phyloP scores from a whole-genome alignment of 1,139 yeast species.

The Eremothecium sinecaudum region DNA sequence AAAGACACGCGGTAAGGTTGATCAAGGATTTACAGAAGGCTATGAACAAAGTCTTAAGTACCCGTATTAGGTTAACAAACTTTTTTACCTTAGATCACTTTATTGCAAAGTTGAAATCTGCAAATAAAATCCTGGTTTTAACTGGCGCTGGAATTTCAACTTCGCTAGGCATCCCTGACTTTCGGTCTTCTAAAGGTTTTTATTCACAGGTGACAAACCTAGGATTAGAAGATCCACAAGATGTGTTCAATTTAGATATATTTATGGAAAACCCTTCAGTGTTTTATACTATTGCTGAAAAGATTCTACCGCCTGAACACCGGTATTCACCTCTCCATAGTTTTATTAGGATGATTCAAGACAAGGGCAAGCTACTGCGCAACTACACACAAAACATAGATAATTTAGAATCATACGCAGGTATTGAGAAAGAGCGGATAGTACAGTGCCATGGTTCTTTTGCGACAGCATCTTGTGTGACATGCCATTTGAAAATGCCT shows the following conservation, averaged over 20 bases:
- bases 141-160: constrained; percentile 98
- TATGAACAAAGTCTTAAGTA: constrained; percentile 47
- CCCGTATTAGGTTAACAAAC: constrained; percentile 44
- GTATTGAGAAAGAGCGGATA: constrained; percentile 56
- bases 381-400: constrained; percentile 95
- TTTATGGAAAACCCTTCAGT: constrained; percentile 73
- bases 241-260: constrained; percentile 71
- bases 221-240: constrained; percentile 87
- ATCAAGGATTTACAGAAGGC: constrained; percentile 49
- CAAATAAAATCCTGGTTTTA: constrained; percentile 61
- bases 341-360: constrained; percentile 66
- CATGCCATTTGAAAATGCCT: constrained; percentile 59
- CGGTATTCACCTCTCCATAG: constrained; percentile 80
- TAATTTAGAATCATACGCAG: constrained; percentile 79
- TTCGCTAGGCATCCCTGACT: constrained; percentile 88
- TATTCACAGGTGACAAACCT: constrained; percentile 61
- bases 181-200: constrained; percentile 82
- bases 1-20: constrained; percentile 39
- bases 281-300: constrained; percentile 80
- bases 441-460: constrained; percentile 97
- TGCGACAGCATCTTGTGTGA: constrained; percentile 80
- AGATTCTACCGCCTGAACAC: constrained; percentile 71
- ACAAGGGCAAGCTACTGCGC: constrained; percentile 68
- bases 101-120: constrained; percentile 41
- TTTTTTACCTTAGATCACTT: constrained; percentile 57